Evolutionary conservation across 306 rosid species (phyloP).

Genomic region (Hippophae gyantsensis): DNA sequence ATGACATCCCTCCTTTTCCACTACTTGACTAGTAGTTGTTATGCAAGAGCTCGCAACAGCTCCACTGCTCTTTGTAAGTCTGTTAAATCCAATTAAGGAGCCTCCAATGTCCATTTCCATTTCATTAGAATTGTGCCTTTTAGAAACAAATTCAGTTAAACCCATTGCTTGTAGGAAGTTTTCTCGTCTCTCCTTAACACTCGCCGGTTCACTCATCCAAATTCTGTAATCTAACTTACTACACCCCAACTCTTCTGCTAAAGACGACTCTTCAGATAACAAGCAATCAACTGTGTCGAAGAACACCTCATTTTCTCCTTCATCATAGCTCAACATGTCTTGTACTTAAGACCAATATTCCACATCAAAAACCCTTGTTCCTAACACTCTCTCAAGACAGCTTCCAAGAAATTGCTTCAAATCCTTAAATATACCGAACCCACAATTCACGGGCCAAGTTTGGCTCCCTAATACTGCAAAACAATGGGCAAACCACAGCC

Average conservation of each 20-base stretch:
- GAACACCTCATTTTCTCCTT: slow-evolving; percentile 48
- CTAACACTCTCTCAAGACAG: slow-evolving; percentile 14
- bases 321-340: slow-evolving; percentile 72
- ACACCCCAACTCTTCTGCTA: slow-evolving; percentile 11
- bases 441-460: slow-evolving; percentile 43
- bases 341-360: slow-evolving; percentile 23
- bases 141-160: slow-evolving; percentile 29
- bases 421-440: slow-evolving; percentile 21
- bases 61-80: slow-evolving; percentile 37
- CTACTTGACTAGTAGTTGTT: not conserved
- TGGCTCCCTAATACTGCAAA: slow-evolving; percentile 28
- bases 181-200: slow-evolving; percentile 63
- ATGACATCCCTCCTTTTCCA: slow-evolving; percentile 4
- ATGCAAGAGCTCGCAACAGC: slow-evolving; percentile 26
- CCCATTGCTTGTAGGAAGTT: slow-evolving; percentile 53
- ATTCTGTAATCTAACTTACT: slow-evolving; percentile 34
- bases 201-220: slow-evolving; percentile 67
- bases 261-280: slow-evolving; percentile 34
- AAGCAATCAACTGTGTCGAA: slow-evolving; percentile 59
- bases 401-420: slow-evolving; percentile 5
- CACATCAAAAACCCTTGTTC: slow-evolving; percentile 39
- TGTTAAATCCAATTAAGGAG: slow-evolving; percentile 31
- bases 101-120: slow-evolving; percentile 10
- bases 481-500: not conserved
- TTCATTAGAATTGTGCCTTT: slow-evolving; percentile 18